Conservation (phyloP, 495 filamentous ascomycete genomes). For the Patellaria atrata region DNA sequence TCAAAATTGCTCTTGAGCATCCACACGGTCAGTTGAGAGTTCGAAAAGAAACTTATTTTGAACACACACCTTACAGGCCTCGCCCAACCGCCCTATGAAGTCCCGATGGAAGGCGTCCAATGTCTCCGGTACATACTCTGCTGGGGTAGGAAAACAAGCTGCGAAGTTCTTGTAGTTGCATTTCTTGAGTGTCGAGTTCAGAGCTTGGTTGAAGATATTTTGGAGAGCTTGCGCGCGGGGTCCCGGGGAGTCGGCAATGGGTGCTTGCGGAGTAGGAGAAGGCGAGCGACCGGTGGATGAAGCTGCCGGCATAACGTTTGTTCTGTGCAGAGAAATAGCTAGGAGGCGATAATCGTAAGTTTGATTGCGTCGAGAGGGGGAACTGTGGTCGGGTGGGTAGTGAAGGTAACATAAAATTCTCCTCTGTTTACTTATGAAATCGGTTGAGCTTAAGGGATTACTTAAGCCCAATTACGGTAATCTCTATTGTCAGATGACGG, state of each 20-base stretch:
- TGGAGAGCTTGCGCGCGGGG: slow-evolving; percentile 59
- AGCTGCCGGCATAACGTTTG: slow-evolving; percentile 1
- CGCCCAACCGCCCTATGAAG: slow-evolving; percentile 22
- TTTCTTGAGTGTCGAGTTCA: slow-evolving; percentile 55
- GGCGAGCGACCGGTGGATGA: slow-evolving; percentile 19
- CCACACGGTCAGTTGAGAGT: slow-evolving; percentile 42
- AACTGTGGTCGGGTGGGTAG: too few species aligned
- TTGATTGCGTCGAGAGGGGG: too few species aligned
- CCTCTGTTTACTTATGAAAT: too few species aligned
- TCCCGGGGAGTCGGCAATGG: slow-evolving; percentile 49
- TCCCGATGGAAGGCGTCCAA: slow-evolving; percentile 23
- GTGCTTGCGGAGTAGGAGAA: slow-evolving; percentile 41
- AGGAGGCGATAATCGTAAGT: too few species aligned
- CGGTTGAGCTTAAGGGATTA: too few species aligned
- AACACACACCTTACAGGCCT: slow-evolving; percentile 11
- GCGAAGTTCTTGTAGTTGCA: slow-evolving; percentile 68
- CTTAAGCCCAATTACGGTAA: too few species aligned
- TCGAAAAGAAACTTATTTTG: not conserved
- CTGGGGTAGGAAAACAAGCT: slow-evolving; percentile 76
- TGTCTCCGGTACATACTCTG: slow-evolving; percentile 46
- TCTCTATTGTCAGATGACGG: too few species aligned
- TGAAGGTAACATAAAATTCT: too few species aligned
- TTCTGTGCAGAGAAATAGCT: too few species aligned
- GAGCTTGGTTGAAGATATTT: slow-evolving; percentile 52
- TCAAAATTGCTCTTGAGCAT: slow-evolving; percentile 49